Conservation (phyloP, 83 land plant genomes). For the Isoetes engelmannii region DNA sequence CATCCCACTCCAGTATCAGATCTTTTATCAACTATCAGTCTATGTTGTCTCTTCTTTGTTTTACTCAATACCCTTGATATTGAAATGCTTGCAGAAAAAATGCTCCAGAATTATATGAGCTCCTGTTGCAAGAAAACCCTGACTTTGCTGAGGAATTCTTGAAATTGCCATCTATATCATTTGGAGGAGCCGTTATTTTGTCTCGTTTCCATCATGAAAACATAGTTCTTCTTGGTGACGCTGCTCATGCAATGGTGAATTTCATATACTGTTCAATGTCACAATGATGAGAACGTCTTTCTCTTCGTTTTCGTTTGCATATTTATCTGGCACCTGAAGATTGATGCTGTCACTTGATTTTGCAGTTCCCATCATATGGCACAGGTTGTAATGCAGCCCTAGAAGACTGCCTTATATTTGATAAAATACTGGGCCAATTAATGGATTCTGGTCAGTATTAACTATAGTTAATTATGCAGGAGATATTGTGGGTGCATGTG, state of each 20-base stretch:
- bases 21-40: neutral
- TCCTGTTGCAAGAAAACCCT: constrained; percentile 30
- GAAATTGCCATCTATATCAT: constrained; percentile 28
- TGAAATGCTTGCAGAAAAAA: constrained; percentile 20
- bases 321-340: neutral
- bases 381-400: constrained; percentile 41
- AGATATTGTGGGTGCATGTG: neutral
- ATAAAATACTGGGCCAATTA: constrained; percentile 28
- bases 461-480: neutral
- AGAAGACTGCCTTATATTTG: constrained; percentile 34
- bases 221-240: constrained; percentile 37
- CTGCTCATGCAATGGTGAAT: constrained; percentile 41
- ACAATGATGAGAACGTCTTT: neutral
- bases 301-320: neutral
- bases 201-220: constrained; percentile 38
- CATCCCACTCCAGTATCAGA: no score
- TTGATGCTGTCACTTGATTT: neutral
- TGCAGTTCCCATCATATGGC: constrained; percentile 40
- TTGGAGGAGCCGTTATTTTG: constrained; percentile 32
- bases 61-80: neutral
- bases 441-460: constrained; percentile 13
- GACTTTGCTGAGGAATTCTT: constrained; percentile 32
- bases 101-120: constrained; percentile 35
- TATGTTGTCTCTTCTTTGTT: neutral
- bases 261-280: neutral